A percentile compares a stretch with the other conserved stretches of the same genome.
Evolutionary conservation across 169 alveolate genomes (phyloP).

Genomic region (Cryptosporidium felis): DNA sequence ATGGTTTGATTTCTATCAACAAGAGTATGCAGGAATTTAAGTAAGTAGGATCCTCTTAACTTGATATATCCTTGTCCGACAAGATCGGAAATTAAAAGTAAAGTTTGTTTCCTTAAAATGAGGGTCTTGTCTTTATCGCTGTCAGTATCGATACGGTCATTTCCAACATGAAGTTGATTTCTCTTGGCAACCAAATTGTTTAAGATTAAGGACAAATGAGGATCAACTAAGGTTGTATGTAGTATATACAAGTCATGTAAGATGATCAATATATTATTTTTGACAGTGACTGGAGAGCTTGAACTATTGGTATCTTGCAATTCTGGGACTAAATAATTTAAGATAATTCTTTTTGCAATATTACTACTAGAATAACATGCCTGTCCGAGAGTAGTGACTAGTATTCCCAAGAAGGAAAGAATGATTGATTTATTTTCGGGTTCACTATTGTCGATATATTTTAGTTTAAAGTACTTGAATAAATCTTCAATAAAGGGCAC

Average conservation of each 20-base stretch:
- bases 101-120: slow-evolving; percentile 35
- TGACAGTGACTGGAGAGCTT: slow-evolving; percentile 3
- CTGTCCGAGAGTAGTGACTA: slow-evolving; percentile 29
- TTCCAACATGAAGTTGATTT: too few species aligned
- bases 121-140: not conserved
- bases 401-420: slow-evolving; percentile 1
- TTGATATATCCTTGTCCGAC: slow-evolving; percentile 69
- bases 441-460: not conserved
- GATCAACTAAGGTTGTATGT: slow-evolving; percentile 66
- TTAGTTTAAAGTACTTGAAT: not conserved
- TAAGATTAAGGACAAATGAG: slow-evolving; percentile 30
- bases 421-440: not conserved
- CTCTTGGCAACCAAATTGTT: not conserved
- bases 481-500: slow-evolving; percentile 35
- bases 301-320: not conserved
- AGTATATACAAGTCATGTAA: slow-evolving; percentile 55
- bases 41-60: slow-evolving; percentile 49
- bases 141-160: not conserved
- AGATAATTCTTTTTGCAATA: slow-evolving; percentile 14
- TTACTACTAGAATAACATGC: slow-evolving; percentile 20
- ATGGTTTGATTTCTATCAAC: slow-evolving; percentile 26
- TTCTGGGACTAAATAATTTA: slow-evolving; percentile 24
- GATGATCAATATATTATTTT: slow-evolving; percentile 23
- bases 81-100: slow-evolving; percentile 33
- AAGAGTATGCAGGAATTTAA: slow-evolving; percentile 10